Evolutionary conservation across 23 red algal species (phyloP).

Genomic region (Chondrus crispus): DNA sequence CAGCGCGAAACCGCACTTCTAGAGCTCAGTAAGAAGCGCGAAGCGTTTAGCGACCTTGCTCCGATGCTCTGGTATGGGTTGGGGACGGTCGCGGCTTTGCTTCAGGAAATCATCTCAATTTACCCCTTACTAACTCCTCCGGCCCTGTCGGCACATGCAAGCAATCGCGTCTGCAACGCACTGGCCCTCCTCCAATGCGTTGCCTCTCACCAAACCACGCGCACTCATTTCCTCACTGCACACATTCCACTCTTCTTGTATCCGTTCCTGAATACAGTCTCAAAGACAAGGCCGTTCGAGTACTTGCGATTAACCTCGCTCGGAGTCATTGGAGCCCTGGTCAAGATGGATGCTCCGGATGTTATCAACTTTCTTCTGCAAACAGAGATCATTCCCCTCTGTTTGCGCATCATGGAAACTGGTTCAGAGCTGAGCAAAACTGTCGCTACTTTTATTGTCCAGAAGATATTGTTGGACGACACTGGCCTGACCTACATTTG

Average conservation of each 20-base stretch:
- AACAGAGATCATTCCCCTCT: conserved; percentile 97
- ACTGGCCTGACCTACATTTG: conserved; percentile 96
- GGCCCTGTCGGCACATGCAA: conserved; percentile 93
- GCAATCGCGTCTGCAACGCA: conserved; percentile 97
- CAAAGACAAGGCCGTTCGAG: conserved; percentile 98
- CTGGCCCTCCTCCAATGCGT: conserved; percentile 97
- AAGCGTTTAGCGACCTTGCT: conserved; percentile 87
- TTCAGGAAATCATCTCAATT: conserved; percentile 98
- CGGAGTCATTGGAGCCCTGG: conserved; percentile 98
- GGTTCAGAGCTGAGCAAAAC: conserved; percentile 98
- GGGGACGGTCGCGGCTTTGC: conserved; percentile 86
- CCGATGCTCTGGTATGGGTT: conserved; percentile 89
- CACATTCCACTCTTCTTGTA: conserved; percentile 99
- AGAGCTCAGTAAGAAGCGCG: conserved; percentile 93
- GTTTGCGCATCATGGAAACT: conserved; percentile 99
- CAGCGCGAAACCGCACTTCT: conserved; percentile 90
- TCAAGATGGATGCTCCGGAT: conserved; percentile 98
- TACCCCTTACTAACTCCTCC: conserved; percentile 93
- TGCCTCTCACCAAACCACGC: conserved; percentile 84
- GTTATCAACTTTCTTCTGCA: conserved; percentile 95
- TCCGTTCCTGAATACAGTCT: conserved; percentile 98
- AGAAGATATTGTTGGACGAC: conserved; percentile 98
- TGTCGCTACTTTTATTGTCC: conserved; percentile 99
- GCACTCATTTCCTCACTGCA: conserved; percentile 81
- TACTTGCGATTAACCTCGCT: conserved; percentile 98